Conservation (phyloP, 1,284 basidiomycete species). For the Boletus mariae region DNA sequence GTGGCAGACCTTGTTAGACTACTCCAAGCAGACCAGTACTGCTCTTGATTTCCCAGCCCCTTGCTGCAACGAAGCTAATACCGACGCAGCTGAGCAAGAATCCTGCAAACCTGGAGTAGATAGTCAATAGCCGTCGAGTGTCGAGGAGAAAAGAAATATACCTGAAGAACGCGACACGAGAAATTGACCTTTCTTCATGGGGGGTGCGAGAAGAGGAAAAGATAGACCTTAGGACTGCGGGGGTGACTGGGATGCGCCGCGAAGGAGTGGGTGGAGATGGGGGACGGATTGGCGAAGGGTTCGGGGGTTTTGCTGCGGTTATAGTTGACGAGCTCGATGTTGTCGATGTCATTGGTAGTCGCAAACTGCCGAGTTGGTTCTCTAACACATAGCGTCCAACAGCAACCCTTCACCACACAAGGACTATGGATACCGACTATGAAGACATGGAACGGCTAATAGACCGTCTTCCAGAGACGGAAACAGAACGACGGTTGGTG, state of each 20-base stretch:
- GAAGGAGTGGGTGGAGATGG: conserved; percentile 27
- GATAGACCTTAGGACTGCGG: conserved; percentile 72
- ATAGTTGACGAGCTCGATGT: conserved; percentile 50
- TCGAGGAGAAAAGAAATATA: conserved; percentile 24
- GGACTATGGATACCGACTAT: conserved; percentile 24
- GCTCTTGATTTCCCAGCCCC: conserved; percentile 60
- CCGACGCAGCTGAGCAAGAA: conserved; percentile 75
- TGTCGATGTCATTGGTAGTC: conserved; percentile 39
- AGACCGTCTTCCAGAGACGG: conserved; percentile 48
- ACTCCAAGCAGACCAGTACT: conserved; percentile 63
- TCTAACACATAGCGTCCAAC: background rate
- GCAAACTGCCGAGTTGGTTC: conserved; percentile 25
- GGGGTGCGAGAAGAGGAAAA: conserved; percentile 78
- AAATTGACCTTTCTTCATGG: conserved; percentile 75
- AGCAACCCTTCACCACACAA: conserved; percentile 4
- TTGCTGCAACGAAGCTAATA: conserved; percentile 69
- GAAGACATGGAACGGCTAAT: conserved; percentile 50
- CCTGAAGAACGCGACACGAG: conserved; percentile 81
- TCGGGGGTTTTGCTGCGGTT: conserved; percentile 44
- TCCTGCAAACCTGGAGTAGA: conserved; percentile 59
- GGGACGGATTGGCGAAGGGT: conserved; percentile 32
- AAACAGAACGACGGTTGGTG: conserved; percentile 53
- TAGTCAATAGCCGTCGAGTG: background rate
- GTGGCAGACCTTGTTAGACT: conserved; percentile 29
- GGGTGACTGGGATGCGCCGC: conserved; percentile 74